phyloP scores from a whole-genome alignment of 345 rosid genomes.

The Eucalyptus urophylla region DNA sequence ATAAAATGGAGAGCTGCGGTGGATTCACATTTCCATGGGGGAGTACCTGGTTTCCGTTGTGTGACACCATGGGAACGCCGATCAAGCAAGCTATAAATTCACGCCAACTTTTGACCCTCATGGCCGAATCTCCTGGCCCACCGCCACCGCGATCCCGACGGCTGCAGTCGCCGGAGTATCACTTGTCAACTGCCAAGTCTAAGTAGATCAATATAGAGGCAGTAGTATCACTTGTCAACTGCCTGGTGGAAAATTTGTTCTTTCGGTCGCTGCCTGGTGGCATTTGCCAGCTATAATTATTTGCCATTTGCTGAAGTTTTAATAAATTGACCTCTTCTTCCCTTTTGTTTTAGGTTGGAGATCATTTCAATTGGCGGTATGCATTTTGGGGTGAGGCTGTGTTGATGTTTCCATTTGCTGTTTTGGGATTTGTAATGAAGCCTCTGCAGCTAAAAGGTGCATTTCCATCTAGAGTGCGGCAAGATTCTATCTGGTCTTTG shows the following conservation, averaged over 20 bases:
- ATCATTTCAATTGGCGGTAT: constrained; percentile 56
- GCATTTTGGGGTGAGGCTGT: constrained; percentile 85
- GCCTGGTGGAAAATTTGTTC: neutral
- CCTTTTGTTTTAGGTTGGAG: constrained; percentile 43
- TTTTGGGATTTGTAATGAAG: constrained; percentile 60
- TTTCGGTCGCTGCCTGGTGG: neutral
- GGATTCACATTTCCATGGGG: neutral
- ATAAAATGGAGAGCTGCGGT: neutral
- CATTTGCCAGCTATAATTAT: neutral
- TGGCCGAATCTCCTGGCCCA: neutral
- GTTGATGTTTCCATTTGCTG: constrained; percentile 71
- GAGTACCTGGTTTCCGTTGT: neutral
- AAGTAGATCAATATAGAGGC: neutral
- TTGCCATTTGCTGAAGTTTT: neutral
- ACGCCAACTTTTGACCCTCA: neutral
- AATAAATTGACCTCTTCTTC: neutral
- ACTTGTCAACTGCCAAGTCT: neutral
- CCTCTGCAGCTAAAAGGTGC: constrained; percentile 87
- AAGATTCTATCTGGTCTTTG: neutral
- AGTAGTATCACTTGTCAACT: neutral
- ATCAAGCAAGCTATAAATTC: neutral
- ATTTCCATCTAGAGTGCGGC: neutral
- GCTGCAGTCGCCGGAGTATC: neutral
- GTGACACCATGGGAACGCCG: neutral
- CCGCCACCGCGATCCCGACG: neutral